Conservation (phyloP, 306 rosid genomes). For the cucumber (Cucumis sativus) region DNA sequence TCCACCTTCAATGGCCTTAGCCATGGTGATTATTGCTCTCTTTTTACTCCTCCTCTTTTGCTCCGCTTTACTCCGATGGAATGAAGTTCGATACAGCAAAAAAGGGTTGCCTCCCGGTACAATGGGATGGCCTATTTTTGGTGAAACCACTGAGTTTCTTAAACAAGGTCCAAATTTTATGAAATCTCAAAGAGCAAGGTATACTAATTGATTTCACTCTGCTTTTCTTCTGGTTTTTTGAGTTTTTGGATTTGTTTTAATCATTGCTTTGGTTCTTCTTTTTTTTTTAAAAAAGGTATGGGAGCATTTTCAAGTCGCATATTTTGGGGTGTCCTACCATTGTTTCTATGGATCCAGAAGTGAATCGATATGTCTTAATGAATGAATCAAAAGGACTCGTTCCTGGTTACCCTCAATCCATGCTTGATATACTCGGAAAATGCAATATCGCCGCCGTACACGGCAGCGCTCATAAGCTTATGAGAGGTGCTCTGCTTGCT, state of each 20-base stretch:
- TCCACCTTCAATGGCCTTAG: conserved; percentile 56
- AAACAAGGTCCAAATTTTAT: conserved; percentile 94
- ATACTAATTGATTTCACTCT: not conserved
- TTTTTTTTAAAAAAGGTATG: conserved; percentile 37
- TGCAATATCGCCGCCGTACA: conserved; percentile 93
- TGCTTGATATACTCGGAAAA: conserved; percentile 83
- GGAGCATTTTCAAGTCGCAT: conserved; percentile 93
- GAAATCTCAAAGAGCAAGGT: conserved; percentile 93
- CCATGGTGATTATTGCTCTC: conserved; percentile 27
- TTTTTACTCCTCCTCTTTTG: conserved; percentile 58
- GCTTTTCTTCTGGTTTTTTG: not conserved
- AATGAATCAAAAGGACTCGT: conserved; percentile 91
- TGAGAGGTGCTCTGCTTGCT: conserved; percentile 78
- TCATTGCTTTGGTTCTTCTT: not conserved
- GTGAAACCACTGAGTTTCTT: conserved; percentile 93
- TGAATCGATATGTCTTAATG: conserved; percentile 74
- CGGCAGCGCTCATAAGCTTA: conserved; percentile 85
- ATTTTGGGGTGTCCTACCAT: conserved; percentile 90
- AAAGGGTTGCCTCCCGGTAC: conserved; percentile 94
- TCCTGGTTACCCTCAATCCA: conserved; percentile 94
- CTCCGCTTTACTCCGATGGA: conserved; percentile 86
- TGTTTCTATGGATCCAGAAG: conserved; percentile 94
- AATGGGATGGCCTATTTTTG: conserved; percentile 99
- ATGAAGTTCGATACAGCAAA: conserved; percentile 60
- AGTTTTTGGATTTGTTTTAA: not conserved